A percentile compares a stretch with the other conserved stretches of the same genome.
Evolutionary conservation across 306 rosid species (phyloP).

Genomic region (Corylus americana): DNA sequence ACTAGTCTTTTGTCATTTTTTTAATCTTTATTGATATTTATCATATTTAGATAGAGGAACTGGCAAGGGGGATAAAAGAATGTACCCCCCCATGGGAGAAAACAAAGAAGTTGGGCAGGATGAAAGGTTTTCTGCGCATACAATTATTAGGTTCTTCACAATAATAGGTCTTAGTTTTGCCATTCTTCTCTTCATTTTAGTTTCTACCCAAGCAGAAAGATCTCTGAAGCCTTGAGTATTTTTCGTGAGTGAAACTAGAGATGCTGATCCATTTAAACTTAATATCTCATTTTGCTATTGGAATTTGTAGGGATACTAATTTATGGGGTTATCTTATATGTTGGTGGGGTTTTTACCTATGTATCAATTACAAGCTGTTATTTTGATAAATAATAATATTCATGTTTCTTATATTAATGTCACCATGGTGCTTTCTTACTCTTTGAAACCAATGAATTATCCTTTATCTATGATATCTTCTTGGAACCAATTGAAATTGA

Average conservation of each 20-base stretch:
- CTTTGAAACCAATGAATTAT: background rate
- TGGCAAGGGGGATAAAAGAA: slow-evolving; percentile 25
- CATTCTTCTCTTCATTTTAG: slow-evolving; percentile 14
- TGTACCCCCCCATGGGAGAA: slow-evolving; percentile 14
- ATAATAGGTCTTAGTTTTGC: slow-evolving; percentile 26
- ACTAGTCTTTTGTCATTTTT: slow-evolving; percentile 36
- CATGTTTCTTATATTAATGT: background rate
- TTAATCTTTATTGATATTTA: slow-evolving; percentile 42
- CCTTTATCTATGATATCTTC: background rate
- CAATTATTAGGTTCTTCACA: slow-evolving; percentile 22
- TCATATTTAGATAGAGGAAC: slow-evolving; percentile 36
- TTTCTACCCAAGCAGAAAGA: slow-evolving; percentile 15
- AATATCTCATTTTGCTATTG: background rate
- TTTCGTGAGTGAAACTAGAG: slow-evolving; percentile 17
- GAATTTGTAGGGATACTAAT: background rate
- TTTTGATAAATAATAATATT: background rate
- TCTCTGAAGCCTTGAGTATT: background rate
- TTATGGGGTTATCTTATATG: background rate
- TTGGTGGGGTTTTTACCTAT: background rate
- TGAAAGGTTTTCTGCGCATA: slow-evolving; percentile 44
- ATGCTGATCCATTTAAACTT: slow-evolving; percentile 12
- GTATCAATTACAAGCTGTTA: background rate
- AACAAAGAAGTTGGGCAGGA: slow-evolving; percentile 35
- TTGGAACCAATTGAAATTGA: background rate
- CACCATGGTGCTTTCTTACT: background rate